A percentile compares a stretch with the other conserved stretches of the same genome.
These are phyloP conservation scores for Microsporum canis DNA, from an alignment of 2,329 filamentous ascomycete genomes.

Conservation along the genomic window DNA sequence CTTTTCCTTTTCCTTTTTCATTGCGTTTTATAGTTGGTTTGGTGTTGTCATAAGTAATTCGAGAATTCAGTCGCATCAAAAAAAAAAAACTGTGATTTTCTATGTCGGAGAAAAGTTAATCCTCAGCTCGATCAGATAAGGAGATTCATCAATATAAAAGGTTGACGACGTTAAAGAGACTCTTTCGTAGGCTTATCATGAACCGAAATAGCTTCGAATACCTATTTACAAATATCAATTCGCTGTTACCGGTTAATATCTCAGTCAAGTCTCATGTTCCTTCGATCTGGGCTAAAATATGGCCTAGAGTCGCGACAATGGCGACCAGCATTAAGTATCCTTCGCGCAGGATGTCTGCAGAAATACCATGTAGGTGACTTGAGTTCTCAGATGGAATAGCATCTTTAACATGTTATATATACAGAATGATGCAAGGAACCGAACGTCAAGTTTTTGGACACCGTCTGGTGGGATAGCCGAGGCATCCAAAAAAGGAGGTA, in stretches of 20 bases:
- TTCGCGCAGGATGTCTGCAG: neutral
- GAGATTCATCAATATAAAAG: neutral
- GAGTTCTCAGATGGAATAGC: neutral
- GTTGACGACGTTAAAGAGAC: neutral
- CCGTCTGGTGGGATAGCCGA: constrained; percentile 59
- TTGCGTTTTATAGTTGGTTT: neutral
- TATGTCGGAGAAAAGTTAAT: neutral
- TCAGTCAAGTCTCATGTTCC: neutral
- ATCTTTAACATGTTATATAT: neutral
- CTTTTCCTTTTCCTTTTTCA: constrained; percentile 30
- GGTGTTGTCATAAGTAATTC: neutral
- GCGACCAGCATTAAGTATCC: neutral
- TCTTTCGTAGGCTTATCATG: neutral
- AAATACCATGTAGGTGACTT: constrained; percentile 2
- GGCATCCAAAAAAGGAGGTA: constrained; percentile 37
- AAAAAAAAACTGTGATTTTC: neutral
- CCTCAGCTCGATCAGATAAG: neutral
- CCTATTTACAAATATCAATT: neutral
- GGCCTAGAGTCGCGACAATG: neutral
- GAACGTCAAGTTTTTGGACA: constrained; percentile 67
- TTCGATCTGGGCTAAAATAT: neutral
- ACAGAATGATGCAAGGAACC: constrained; percentile 46
- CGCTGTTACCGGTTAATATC: no score
- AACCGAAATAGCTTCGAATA: neutral
- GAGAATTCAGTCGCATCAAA: neutral